Evolutionary conservation across 163 green algal genomes (phyloP), one percentile per base, ranked within the genome.

Genomic region (Scenedesmus sp.): DNA sequence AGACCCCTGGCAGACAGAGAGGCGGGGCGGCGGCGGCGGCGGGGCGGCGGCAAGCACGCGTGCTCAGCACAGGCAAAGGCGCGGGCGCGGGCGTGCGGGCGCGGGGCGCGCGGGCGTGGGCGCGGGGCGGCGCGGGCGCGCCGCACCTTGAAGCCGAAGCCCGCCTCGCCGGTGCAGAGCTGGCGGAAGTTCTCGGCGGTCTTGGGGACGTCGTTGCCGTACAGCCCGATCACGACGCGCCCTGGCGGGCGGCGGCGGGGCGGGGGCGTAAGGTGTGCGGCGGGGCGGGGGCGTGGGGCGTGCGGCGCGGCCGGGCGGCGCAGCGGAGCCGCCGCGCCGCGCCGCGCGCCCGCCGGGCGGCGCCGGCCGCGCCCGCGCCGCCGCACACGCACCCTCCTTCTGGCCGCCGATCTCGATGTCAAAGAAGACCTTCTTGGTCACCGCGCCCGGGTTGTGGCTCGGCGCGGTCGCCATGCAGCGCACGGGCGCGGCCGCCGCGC

Each of bases 221-320:
- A 97, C 13, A 98, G 83, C n/a, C 94, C 94, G n/a, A 98, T 88
- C 20, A 93, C 88, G 18, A 98, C 84, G 31, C 94, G 90, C 14
- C 62, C 45, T 78, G 51, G 11, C 45, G 13, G 45, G 13, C 15
- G 45, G 13, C 45, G 15, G 15, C 45, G 13, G 13, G 13, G 45
- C 15, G 45, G 13, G 13, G 13, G 45, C 45, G 13, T 13, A 15
- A 15, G 45, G 45, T 15, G 13, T 53, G 13, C 13, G 45, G 45
- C 13, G 45, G 13, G 13, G 45, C 13, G 15, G 15, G 45, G 45
- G n/a, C n/a, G n/a, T n/a, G n/a, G n/a, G n/a, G n/a, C n/a, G n/a
- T n/a, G n/a, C n/a, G n/a, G n/a, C n/a, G n/a, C n/a, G n/a, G n/a
- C n/a, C n/a, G n/a, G n/a, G n/a, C n/a, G n/a, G n/a, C n/a, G n/a